Evolutionary conservation across 129 eudicot species (phyloP), one percentile per base, ranked within the genome.

Genomic region (Lactuca sativa): DNA sequence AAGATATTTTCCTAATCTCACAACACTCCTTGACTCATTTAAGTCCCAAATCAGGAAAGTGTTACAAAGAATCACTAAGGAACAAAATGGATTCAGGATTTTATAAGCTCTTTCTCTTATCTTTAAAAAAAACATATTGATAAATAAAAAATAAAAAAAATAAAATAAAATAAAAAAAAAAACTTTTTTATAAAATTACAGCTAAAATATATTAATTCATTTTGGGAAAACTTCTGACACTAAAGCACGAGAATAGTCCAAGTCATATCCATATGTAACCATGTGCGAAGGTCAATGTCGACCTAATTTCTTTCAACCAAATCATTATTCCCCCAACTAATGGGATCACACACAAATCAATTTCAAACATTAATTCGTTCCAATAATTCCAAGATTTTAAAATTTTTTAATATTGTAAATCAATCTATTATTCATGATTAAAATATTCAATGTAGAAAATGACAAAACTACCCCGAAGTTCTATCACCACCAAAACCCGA

Each of bases 401-500:
- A 47, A 63, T 36, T 36, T 36, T 36, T 36, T 4, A 36, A 36
- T 36, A 4, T 36, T 36, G 5, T 36, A 36, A 36, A 36, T 36
- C 5, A 36, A 4, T 43, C 3, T 10, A 3, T 12, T 10, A 3
- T 12, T 25, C 30, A 25, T 25, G 1, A 47, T 9, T 47, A 11
- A 11, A 47, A 10, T 47, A 10, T 47, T 44, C 51, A 44, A 47
- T 47, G 15, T 11, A 68, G 58, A 68, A 38, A 76, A 15, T 31
- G 63, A 68, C 80, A 60, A 44, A 71, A 73, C 82, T 87, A 87
- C 73, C 95, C 95, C 13, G 95, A 87, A 60, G 70, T 77, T 54
- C 66, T 72, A 64, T 84, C 90, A 3, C 95, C 95, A 59, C 96
- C 96, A 69, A 84, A 90, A 36, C 88, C 96, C 0, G 95, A 82